Conservation (phyloP, 2,329 filamentous ascomycete species). For the Penicillium sp. region DNA sequence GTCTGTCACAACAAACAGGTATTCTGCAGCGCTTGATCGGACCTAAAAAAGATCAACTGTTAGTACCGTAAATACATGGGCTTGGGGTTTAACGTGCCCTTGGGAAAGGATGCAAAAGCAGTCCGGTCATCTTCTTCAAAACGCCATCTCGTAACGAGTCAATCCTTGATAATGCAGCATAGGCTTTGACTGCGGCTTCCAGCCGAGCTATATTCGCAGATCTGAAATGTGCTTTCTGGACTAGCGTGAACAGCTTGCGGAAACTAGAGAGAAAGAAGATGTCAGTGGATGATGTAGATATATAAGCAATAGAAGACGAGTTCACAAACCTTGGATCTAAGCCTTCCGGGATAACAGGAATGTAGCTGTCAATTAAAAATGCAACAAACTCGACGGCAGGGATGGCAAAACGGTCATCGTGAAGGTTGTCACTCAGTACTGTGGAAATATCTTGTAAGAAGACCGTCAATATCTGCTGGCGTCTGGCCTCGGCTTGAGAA, state of each 20-base stretch:
- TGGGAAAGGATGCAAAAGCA: conserved; percentile 81
- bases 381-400: conserved; percentile 74
- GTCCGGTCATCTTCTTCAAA: conserved; percentile 65
- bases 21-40: conserved; percentile 36
- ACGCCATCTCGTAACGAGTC: conserved; percentile 55
- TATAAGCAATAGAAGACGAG: background rate
- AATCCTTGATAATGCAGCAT: conserved; percentile 65
- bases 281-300: conserved; percentile 4
- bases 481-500: conserved; percentile 23
- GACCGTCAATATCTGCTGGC: conserved; percentile 41
- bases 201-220: conserved; percentile 79
- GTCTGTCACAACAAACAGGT: conserved; percentile 36
- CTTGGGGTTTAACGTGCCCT: conserved; percentile 52
- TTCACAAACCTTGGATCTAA: conserved; percentile 37
- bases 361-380: conserved; percentile 68
- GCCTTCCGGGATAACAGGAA: conserved; percentile 43
- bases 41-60: conserved; percentile 26
- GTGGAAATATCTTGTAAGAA: conserved; percentile 53
- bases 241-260: conserved; percentile 63
- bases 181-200: conserved; percentile 75
- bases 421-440: conserved; percentile 54
- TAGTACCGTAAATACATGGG: background rate
- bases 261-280: conserved; percentile 37
- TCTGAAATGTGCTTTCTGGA: conserved; percentile 79
- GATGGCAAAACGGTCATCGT: conserved; percentile 67